These are phyloP conservation scores for Pseudofabraea citricarpa DNA, from an alignment of 2,329 filamentous ascomycete genomes.

Conservation along the genomic window DNA sequence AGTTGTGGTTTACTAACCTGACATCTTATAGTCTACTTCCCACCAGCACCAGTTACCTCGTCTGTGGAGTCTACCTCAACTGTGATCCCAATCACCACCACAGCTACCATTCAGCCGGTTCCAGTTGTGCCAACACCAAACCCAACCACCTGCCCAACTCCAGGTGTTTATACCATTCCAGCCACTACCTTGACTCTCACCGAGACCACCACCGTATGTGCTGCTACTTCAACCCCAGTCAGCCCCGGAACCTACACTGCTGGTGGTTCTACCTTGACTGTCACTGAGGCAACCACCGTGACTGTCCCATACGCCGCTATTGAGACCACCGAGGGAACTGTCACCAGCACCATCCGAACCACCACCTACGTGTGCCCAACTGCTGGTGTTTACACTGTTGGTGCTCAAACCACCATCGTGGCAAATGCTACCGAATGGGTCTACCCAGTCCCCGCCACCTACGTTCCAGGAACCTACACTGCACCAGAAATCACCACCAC, in stretches of 20 bases:
- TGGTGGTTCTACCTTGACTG: slow-evolving; percentile 69
- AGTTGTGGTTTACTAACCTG: not conserved
- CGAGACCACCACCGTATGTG: slow-evolving; percentile 55
- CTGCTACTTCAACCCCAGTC: slow-evolving; percentile 52
- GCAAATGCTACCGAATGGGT: slow-evolving; percentile 50
- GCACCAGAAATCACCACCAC: slow-evolving; percentile 62
- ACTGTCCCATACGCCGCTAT: slow-evolving; percentile 66
- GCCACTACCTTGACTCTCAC: slow-evolving; percentile 48
- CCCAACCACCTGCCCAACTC: slow-evolving; percentile 52
- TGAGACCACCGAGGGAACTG: slow-evolving; percentile 50
- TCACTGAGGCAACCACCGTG: slow-evolving; percentile 61
- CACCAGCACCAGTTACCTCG: slow-evolving; percentile 20
- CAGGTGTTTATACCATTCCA: slow-evolving; percentile 72
- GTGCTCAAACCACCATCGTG: slow-evolving; percentile 59
- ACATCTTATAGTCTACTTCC: slow-evolving; percentile 17
- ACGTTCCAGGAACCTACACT: slow-evolving; percentile 68
- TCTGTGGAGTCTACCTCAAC: slow-evolving; percentile 15
- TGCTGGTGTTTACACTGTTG: slow-evolving; percentile 72
- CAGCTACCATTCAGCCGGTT: slow-evolving; percentile 30
- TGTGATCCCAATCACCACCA: slow-evolving; percentile 28
- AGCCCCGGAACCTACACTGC: slow-evolving; percentile 64
- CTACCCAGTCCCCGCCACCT: slow-evolving; percentile 61
- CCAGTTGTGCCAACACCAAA: slow-evolving; percentile 39
- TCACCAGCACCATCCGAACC: slow-evolving; percentile 62
- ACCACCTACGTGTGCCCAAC: slow-evolving; percentile 71